Percentiles rank a stretch among this genome's conserved stretches.
phyloP scores from a whole-genome alignment of 306 rosid genomes.

The Cicer bijugum region DNA sequence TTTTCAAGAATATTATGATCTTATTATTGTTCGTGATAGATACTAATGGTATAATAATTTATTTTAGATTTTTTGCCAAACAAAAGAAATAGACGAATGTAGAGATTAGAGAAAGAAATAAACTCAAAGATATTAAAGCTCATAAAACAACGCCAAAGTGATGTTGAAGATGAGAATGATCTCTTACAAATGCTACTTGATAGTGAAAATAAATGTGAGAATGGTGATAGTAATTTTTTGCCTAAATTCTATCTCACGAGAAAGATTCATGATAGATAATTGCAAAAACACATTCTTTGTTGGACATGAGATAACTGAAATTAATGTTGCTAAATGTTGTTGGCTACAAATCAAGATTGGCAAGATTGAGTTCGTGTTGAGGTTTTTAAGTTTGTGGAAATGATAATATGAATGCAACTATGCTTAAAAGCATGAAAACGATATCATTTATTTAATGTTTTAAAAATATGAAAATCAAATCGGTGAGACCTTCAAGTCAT shows the following conservation, averaged over 20 bases:
- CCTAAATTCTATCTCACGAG: conserved; percentile 22
- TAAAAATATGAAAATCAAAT: too few species aligned
- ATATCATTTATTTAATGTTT: conserved; percentile 24
- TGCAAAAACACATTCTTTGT: conserved; percentile 57
- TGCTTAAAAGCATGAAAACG: conserved; percentile 48
- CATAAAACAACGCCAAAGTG: conserved; percentile 50
- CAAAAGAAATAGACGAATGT: conserved; percentile 54
- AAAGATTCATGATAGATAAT: conserved; percentile 58
- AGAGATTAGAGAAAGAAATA: conserved; percentile 67
- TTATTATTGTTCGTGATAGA: background rate
- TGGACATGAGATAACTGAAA: conserved; percentile 47
- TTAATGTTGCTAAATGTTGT: conserved; percentile 39
- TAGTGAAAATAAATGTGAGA: conserved; percentile 52
- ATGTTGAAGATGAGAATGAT: conserved; percentile 53
- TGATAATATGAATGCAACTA: conserved; percentile 37
- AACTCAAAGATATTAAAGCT: conserved; percentile 52
- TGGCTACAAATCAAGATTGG: conserved; percentile 53
- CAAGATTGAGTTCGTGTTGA: conserved; percentile 50
- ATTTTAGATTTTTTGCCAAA: conserved; percentile 61
- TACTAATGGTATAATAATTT: background rate
- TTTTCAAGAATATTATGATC: background rate
- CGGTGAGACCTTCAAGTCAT: too few species aligned
- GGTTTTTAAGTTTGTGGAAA: conserved; percentile 48
- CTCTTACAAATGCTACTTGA: conserved; percentile 69
- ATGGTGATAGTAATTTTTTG: conserved; percentile 15